Percentiles rank a stretch among this genome's conserved stretches.
phyloP scores from a whole-genome alignment of 1,284 basidiomycete species.

The Kwoniella shivajii region DNA sequence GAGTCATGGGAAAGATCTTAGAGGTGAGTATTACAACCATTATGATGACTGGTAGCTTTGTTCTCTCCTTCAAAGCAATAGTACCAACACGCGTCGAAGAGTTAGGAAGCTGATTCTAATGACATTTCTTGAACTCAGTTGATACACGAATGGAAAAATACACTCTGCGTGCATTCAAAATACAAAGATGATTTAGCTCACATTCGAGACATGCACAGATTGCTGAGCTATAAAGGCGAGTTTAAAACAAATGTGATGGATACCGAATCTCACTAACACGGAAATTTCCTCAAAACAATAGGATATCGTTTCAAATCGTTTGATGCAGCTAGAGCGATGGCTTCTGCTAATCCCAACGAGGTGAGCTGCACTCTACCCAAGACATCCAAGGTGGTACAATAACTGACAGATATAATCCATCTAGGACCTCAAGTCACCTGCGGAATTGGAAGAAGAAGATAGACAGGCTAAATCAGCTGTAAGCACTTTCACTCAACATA shows the following conservation, averaged over 20 bases:
- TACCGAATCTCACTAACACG: no score
- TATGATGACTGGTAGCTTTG: no score
- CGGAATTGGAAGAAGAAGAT: conserved; percentile 95
- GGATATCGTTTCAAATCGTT: conserved; percentile 84
- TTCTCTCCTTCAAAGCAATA: no score
- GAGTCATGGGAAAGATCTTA: conserved; percentile 91
- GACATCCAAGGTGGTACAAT: not conserved
- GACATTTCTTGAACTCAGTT: conserved; percentile 28
- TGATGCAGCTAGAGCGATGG: conserved; percentile 58
- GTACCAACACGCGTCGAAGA: conserved; percentile 57
- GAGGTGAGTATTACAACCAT: conserved; percentile 68
- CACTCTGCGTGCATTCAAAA: conserved; percentile 83
- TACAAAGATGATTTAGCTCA: conserved; percentile 97
- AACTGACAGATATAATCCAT: not conserved
- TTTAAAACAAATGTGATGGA: no score
- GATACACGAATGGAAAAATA: conserved; percentile 94
- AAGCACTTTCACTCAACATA: conserved; percentile 20
- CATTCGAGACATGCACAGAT: conserved; percentile 95
- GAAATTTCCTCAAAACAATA: no score
- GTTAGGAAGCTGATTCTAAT: conserved; percentile 72
- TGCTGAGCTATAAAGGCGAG: conserved; percentile 87
- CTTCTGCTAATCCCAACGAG: conserved; percentile 57
- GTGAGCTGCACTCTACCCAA: conserved; percentile 33
- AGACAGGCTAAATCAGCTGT: conserved; percentile 87
- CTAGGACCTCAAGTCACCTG: conserved; percentile 89